Percentiles rank a stretch among this genome's conserved stretches.
Evolutionary conservation across 805 yeast species (phyloP).

Genomic region (Barnettozyma pratensis): DNA sequence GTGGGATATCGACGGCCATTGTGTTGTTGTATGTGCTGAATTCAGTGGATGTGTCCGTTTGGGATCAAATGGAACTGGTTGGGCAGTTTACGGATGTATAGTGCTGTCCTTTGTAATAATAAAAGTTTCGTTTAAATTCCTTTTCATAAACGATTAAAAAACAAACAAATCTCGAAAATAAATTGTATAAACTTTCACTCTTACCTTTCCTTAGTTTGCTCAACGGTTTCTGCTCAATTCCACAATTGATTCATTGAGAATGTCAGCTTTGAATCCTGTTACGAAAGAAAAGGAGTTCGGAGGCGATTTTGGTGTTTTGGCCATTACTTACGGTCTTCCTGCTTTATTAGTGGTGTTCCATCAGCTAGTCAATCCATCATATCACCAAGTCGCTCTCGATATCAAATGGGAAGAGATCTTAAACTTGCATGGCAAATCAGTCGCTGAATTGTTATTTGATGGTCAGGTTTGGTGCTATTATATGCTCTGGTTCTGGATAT

Average conservation of each 20-base stretch:
- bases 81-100: too few relatives aligned
- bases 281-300: slow-evolving; percentile 71
- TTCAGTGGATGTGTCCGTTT: not conserved
- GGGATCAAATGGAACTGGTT: too few relatives aligned
- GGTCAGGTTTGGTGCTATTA: slow-evolving; percentile 57
- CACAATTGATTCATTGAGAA: not conserved
- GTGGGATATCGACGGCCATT: slow-evolving; percentile 26
- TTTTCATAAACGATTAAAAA: not conserved
- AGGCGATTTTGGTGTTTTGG: slow-evolving; percentile 71
- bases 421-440: slow-evolving; percentile 31
- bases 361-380: slow-evolving; percentile 55
- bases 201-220: not conserved
- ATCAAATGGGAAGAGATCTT: slow-evolving; percentile 36
- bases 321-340: slow-evolving; percentile 66
- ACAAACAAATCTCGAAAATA: not conserved
- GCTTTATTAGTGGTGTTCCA: slow-evolving; percentile 52
- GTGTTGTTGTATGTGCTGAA: not conserved
- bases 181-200: too few relatives aligned
- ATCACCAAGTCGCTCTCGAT: slow-evolving; percentile 44
- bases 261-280: slow-evolving; percentile 50
- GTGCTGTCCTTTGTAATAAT: too few relatives aligned
- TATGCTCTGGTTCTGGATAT: slow-evolving; percentile 61
- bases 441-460: slow-evolving; percentile 35
- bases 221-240: not conserved
- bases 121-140: not conserved